Evolutionary conservation across 176 grass and related monocot genomes (phyloP), one percentile per base, ranked within the genome.

Genomic region (Tillandsia leiboldiana): DNA sequence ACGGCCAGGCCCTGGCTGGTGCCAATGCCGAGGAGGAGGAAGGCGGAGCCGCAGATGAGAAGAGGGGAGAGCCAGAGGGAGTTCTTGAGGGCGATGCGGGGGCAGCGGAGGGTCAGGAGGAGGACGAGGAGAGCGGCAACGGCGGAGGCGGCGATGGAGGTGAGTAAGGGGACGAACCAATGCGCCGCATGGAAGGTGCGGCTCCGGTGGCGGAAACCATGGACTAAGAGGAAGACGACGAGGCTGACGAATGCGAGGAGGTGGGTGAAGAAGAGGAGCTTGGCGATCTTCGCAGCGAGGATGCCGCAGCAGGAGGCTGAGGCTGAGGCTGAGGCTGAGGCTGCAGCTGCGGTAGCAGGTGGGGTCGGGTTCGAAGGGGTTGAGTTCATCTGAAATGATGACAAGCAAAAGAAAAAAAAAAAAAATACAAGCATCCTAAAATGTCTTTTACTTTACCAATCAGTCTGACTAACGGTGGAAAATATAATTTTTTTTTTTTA

Each of bases 51-150:
- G 49, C 83, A 72, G 13, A 84, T 53, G 56, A 85, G 76, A 58
- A 85, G 50, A 33, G 94, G 94, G 51, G 94, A 83, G 71, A 86
- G 12, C 76, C 89, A 91, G 50, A 90, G 84, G 53, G 86, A 89
- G 14, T 69, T 78, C 65, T 83, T 90, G 84, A 99, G 81, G 62
- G 94, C 87, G 64, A 53, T 79, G 77, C 65, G 27, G 33, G 87
- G 75, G 63, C 62, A 71, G 73, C 68, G 77, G 76, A 84, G 78
- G 79, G 79, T 82, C 62, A 88, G 80, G 53, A 79, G 10, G 72
- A 93, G 77, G 69, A 89, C 71, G 14, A 88, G 77, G 51, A 84
- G 72, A 51, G 75, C 84, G 14, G 80, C 65, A 5, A 87, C 71
- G 64, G 82, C 63, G 28, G 82, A 99, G 61, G 79, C 73, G 28